A percentile compares a stretch with the other conserved stretches of the same genome.
These are phyloP conservation scores for Oidium heveae DNA, from an alignment of 2,329 filamentous ascomycete species.

Conservation along the genomic window DNA sequence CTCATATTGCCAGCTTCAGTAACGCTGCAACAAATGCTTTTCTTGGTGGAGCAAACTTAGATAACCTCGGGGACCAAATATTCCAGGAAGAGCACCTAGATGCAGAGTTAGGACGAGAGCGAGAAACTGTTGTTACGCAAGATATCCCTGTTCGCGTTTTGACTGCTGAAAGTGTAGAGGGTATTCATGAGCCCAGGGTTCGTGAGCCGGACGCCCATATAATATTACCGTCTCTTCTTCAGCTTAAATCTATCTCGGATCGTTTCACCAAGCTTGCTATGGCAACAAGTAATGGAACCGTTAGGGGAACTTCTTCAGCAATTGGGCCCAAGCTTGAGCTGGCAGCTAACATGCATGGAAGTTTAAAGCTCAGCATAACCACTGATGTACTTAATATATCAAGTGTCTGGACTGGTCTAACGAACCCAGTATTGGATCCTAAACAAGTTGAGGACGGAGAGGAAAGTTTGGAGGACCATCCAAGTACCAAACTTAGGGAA, in stretches of 20 bases:
- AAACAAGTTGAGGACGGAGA: slow-evolving; percentile 41
- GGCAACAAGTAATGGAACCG: slow-evolving; percentile 14
- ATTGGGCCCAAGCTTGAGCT: slow-evolving; percentile 50
- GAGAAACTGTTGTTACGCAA: slow-evolving; percentile 82
- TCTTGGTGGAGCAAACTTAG: slow-evolving; percentile 2
- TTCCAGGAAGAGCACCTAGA: slow-evolving; percentile 25
- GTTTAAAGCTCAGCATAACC: slow-evolving; percentile 50
- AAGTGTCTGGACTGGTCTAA: slow-evolving; percentile 62
- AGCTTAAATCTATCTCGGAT: slow-evolving; percentile 84
- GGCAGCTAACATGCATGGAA: slow-evolving; percentile 84
- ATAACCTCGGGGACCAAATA: slow-evolving; percentile 16
- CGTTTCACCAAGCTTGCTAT: slow-evolving; percentile 73
- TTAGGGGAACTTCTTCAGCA: slow-evolving; percentile 6
- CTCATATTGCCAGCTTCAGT: slow-evolving; percentile 32
- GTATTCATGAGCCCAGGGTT: slow-evolving; percentile 77
- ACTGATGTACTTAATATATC: slow-evolving; percentile 70
- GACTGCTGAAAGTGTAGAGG: slow-evolving; percentile 59
- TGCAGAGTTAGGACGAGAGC: slow-evolving; percentile 36
- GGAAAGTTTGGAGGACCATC: slow-evolving; percentile 46
- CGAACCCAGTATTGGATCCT: slow-evolving; percentile 71
- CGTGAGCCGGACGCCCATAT: slow-evolving; percentile 89
- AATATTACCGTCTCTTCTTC: slow-evolving; percentile 59
- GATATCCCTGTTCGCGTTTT: slow-evolving; percentile 89
- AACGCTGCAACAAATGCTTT: slow-evolving; percentile 16
- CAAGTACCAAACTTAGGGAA: slow-evolving; percentile 53